Evolutionary conservation across 2,329 filamentous ascomycete genomes (phyloP), one percentile per base, ranked within the genome.

Genomic region (Diatrype stigma): DNA sequence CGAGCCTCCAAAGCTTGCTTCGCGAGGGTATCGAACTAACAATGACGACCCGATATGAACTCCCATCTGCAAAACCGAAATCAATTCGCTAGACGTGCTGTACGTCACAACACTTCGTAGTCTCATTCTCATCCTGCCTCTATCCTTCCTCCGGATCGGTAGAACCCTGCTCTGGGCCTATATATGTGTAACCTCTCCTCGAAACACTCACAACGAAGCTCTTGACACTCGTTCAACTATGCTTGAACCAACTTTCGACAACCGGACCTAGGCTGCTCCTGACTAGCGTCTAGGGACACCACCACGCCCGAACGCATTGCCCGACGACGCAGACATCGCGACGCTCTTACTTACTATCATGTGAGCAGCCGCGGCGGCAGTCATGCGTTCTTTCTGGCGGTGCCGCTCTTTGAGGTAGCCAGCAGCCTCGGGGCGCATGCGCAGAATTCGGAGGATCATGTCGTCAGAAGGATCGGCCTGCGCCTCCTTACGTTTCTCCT

Each of bases 391-490:
- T 76, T 96, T 96, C 67, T 99, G 94, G 57, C 94, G 81, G 66
- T 90, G 92, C 40, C 94, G 79, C 69, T 97, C 93, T 63, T 89
- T 90, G 54, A 99, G 77, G 70, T 99, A 99, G 32, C 82, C 75
- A 46, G 85, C 81, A 3, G 94, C 94, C 72, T 97, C 94, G 2
- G 91, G 90, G 49, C 94, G 79, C 94, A 99, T 99, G 47, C 94
- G 81, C 58, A 99, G 71, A 58, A 99, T 99, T 19, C 94, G 81
- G 62, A 99, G 71, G 59, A 99, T 97, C 89, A 97, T 97, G 67
- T 99, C 94, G 69, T 99, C 94, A 67, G 87, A 96, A 2, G 94
- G 93, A 67, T 97, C 94, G 1, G 94, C 93, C 67, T 99, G 94
- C 1, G 91, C 90, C 67, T 97, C 93, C 61, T 92, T 91, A 56